Evolutionary conservation across 2,329 filamentous ascomycete species (phyloP).

Genomic region (Claviceps sorghi): DNA sequence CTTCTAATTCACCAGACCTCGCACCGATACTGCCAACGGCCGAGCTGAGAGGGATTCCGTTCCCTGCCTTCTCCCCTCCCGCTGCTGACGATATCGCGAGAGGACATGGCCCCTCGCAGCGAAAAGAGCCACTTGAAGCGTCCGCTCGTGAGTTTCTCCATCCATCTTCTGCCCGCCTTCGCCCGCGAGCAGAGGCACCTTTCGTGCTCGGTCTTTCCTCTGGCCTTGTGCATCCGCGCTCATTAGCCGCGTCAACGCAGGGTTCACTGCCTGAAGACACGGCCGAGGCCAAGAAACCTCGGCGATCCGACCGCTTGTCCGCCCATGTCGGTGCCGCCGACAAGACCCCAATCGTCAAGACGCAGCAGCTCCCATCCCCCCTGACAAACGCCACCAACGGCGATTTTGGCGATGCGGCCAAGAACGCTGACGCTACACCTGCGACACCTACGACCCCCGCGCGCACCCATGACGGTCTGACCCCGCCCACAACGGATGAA

Average conservation of each 20-base stretch:
- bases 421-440: slow-evolving; percentile 56
- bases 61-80: background rate
- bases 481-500: slow-evolving; percentile 36
- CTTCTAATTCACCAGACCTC: background rate
- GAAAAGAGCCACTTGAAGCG: slow-evolving; percentile 83
- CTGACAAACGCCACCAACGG: slow-evolving; percentile 47
- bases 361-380: slow-evolving; percentile 66
- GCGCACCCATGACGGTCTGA: slow-evolving; percentile 39
- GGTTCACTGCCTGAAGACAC: slow-evolving; percentile 49
- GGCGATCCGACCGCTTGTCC: slow-evolving; percentile 59
- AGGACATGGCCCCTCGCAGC: slow-evolving; percentile 40
- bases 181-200: background rate
- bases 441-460: slow-evolving; percentile 60
- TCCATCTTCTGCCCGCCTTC: slow-evolving; percentile 10
- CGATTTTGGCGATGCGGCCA: slow-evolving; percentile 44
- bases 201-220: slow-evolving; percentile 5
- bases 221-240: slow-evolving; percentile 10
- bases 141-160: slow-evolving; percentile 44
- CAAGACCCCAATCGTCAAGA: slow-evolving; percentile 46
- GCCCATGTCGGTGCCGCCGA: slow-evolving; percentile 20
- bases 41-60: no score
- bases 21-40: no score
- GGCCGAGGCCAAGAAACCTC: slow-evolving; percentile 66
- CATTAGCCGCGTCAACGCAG: slow-evolving; percentile 26
- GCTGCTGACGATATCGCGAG: background rate